Percentiles rank a stretch among this genome's conserved stretches.
Evolutionary conservation across 2,329 filamentous ascomycete species (phyloP).

Genomic region (Paraphaeosphaeria sporulosa): DNA sequence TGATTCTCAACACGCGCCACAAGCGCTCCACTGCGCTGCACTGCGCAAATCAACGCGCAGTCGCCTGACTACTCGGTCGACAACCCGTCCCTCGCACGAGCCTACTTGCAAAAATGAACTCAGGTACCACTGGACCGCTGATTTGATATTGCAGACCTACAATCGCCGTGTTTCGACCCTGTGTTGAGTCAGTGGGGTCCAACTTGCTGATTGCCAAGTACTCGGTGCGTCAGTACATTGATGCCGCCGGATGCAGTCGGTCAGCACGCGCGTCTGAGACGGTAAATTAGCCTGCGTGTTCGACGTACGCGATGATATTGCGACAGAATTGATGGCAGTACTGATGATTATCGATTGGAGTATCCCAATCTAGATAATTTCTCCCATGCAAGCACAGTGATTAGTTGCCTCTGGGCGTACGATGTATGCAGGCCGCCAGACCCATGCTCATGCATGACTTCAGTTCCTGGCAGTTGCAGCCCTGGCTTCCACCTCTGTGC

Average conservation of each 20-base stretch:
- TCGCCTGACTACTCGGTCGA: neutral
- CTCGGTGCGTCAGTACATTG: too few relatives aligned
- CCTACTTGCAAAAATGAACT: neutral
- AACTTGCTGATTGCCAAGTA: neutral
- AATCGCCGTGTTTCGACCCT: neutral
- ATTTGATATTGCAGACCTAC: neutral
- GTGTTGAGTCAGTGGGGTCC: neutral
- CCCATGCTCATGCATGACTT: slow-evolving; percentile 1
- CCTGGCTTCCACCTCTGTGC: neutral
- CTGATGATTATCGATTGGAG: neutral
- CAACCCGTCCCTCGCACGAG: neutral
- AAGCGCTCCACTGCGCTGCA: neutral
- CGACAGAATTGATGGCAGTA: neutral
- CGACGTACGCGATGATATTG: neutral
- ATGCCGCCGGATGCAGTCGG: neutral
- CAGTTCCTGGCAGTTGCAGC: slow-evolving; percentile 6
- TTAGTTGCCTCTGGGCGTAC: neutral
- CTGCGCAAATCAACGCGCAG: neutral
- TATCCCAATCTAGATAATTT: neutral
- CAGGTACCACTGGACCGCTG: neutral
- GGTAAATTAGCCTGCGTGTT: neutral
- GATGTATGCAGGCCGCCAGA: neutral
- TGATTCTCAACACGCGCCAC: neutral
- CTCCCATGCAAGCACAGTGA: neutral
- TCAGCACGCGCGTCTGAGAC: neutral